phyloP scores from a whole-genome alignment of 2,329 filamentous ascomycete genomes.

The Ophiostoma novo-ulmi region DNA sequence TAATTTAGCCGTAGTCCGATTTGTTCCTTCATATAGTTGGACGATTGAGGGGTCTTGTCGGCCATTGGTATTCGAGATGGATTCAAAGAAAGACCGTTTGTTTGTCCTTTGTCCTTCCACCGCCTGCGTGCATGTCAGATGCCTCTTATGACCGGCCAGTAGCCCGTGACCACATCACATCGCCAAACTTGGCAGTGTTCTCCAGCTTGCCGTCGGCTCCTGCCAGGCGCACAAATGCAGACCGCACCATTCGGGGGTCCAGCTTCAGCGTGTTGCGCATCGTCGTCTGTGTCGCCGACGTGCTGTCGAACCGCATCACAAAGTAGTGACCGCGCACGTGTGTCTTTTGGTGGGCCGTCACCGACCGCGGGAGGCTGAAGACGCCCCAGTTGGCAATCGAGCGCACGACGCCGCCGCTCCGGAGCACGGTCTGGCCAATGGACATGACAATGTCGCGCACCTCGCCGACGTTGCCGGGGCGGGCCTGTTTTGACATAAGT shows the following conservation, averaged over 20 bases:
- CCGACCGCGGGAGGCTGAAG: slow-evolving; percentile 76
- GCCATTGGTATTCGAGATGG: background rate
- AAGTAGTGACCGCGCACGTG: slow-evolving; percentile 93
- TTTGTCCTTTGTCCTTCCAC: background rate
- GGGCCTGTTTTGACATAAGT: slow-evolving; percentile 59
- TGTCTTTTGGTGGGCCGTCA: slow-evolving; percentile 73
- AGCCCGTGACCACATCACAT: slow-evolving; percentile 45
- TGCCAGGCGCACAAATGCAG: slow-evolving; percentile 73
- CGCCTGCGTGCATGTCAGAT: background rate
- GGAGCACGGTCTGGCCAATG: slow-evolving; percentile 75
- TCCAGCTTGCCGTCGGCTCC: slow-evolving; percentile 73
- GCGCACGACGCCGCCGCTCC: slow-evolving; percentile 80
- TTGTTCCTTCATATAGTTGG: too few relatives aligned
- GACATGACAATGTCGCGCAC: slow-evolving; percentile 94
- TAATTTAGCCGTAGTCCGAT: too few relatives aligned
- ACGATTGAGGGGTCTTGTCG: too few relatives aligned
- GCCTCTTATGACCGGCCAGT: background rate
- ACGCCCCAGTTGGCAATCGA: slow-evolving; percentile 93
- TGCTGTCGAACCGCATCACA: slow-evolving; percentile 90
- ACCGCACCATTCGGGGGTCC: slow-evolving; percentile 86
- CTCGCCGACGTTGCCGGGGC: slow-evolving; percentile 81
- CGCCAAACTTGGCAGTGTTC: slow-evolving; percentile 47
- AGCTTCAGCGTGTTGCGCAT: slow-evolving; percentile 71
- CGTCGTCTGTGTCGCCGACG: slow-evolving; percentile 64
- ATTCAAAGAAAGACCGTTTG: background rate